Evolutionary conservation across 371 early-diverging fungal genomes (phyloP), one percentile per base, ranked within the genome.

Genomic region (Catenaria anguillulae): DNA sequence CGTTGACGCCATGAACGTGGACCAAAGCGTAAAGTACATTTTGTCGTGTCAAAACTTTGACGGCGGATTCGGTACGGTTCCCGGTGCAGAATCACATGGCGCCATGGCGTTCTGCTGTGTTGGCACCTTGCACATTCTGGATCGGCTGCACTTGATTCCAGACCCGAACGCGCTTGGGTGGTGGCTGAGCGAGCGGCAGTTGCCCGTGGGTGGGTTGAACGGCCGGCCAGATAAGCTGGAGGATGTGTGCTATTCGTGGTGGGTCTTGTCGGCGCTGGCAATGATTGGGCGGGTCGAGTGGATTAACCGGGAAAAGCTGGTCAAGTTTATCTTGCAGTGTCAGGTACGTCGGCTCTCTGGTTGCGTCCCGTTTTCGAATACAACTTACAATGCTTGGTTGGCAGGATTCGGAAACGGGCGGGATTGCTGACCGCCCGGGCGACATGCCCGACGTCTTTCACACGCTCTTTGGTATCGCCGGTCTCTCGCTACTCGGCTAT

Each of bases 171-270:
- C 86, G 60, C 79, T 93, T 23, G 85, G 84, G 12, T 84, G 87
- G 84, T 98, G 97, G 94, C 75, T 99, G 54, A 84, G 88, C 55
- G 91, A 92, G 66, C 81, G 97, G 45, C 99, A 99, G 73, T 73
- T 92, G 23, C 77, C 77, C 62, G 84, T 78, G 61, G 99, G 99
- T 26, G 99, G 99, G 5, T 71, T 99, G 55, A 94, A 93, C 68
- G 99, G 99, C 4, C 78, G 99, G 50, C 93, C 97, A 0, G 91
- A 98, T 71, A 98, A 98, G 74, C 75, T 93, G 33, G 94, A 91
- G 69, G 99, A 99, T 73, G 93, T 92, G 2, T 99, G 99, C 71
- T 97, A 98, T 71, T 97, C 99, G 24, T 99, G 96, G 94, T 99
- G 99, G 99, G 95, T 91, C 0, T 76, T 93, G 56, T 91, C 96